Evolutionary conservation across 768 basidiomycete genomes (phyloP).

Genomic region (Lactarius evosmus): DNA sequence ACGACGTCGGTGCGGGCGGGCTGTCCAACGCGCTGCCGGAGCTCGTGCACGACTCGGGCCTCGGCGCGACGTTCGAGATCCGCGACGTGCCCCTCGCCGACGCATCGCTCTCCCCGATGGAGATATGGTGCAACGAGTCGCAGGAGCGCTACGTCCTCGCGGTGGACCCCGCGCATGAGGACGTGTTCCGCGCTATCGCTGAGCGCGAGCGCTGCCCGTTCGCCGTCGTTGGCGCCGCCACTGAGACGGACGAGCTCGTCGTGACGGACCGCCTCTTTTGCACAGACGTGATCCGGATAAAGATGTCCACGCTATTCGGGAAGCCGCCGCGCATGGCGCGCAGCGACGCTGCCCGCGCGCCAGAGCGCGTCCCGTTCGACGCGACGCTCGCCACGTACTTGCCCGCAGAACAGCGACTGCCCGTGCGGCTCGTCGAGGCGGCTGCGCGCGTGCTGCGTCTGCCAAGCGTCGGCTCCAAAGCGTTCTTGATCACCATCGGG

Average conservation of each 20-base stretch:
- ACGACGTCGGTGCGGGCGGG: conserved; percentile 98
- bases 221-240: conserved; percentile 87
- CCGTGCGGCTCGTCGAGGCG: conserved; percentile 57
- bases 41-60: conserved; percentile 90
- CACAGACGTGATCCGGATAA: conserved; percentile 78
- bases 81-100: conserved; percentile 91
- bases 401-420: conserved; percentile 40
- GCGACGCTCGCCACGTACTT: conserved; percentile 64
- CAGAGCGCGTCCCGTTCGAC: conserved; percentile 60
- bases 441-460: conserved; percentile 81
- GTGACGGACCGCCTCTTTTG: conserved; percentile 85
- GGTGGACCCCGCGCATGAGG: conserved; percentile 59
- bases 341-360: conserved; percentile 50
- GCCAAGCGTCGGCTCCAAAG: conserved; percentile 91
- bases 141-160: conserved; percentile 98
- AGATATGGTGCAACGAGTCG: conserved; percentile 99
- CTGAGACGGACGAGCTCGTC: conserved; percentile 73
- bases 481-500: conserved; percentile 98
- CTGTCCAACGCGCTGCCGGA: conserved; percentile 96
- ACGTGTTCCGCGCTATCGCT: conserved; percentile 71
- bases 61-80: conserved; percentile 92
- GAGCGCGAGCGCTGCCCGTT: conserved; percentile 91
- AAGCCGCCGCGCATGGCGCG: conserved; percentile 92
- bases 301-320: conserved; percentile 95
- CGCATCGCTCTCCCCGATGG: conserved; percentile 95